Evolutionary conservation across 2,329 filamentous ascomycete genomes (phyloP), one percentile per base, ranked within the genome.

Genomic region (Didymosphaeria variabile): DNA sequence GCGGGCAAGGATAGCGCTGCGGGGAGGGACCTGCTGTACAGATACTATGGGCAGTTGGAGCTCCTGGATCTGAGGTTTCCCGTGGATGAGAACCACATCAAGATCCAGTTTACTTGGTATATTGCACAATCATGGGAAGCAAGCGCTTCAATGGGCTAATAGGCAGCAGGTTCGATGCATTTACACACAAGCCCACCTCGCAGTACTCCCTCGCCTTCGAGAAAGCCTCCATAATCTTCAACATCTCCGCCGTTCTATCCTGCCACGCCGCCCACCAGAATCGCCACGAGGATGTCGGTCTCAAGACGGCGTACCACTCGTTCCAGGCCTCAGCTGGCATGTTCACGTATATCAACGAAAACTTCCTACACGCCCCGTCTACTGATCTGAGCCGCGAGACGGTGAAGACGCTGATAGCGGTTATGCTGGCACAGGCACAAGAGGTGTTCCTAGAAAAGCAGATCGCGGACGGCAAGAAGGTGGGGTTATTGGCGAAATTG

Each of bases 271-370:
- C 94, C 46, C 87, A 92, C 74, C 96, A 99, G 80, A 94, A 95
- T 69, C 89, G 95, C 53, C 91, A 91, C 66, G 94, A 98, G 76
- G 95, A 99, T 74, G 87, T 91, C 6, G 94, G 94, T 36, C 87
- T 98, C 76, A 99, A 99, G 82, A 94, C 93, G 15, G 93, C 95
- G 19, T 99, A 98, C 77, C 94, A 99, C 79, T 97, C 94, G 21
- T 98, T 98, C 82, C 95, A 99, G 79, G 95, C 95, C 44, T 94
- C 94, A 8, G 95, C 95, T 10, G 95, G 95, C 82, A 99, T 99
- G 95, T 99, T 98, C 79, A 98, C 94, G 56, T 99, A 99, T 74
- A 99, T 99, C 82, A 99, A 99, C 80, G 95, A 99, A 81, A 99
- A 99, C 81, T 99, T 99, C 77, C 84, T 99, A 38, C 95, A 99